These are phyloP conservation scores for Didymellaceae sp. DNA, from an alignment of 2,329 filamentous ascomycete genomes.

Conservation along the genomic window DNA sequence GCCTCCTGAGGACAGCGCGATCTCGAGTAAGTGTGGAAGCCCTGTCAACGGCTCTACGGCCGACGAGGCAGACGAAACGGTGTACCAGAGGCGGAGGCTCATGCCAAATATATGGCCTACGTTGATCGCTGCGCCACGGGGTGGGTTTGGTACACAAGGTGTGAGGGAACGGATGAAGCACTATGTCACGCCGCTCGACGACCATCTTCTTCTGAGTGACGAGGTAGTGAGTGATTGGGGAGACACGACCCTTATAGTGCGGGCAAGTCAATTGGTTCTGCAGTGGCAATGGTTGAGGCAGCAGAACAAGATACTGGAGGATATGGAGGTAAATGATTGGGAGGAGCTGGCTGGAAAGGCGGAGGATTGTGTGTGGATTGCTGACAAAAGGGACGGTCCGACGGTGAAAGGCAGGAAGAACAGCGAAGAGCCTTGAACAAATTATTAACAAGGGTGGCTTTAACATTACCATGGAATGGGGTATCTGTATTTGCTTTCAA, in stretches of 20 bases:
- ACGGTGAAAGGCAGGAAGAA: neutral
- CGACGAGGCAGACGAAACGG: neutral
- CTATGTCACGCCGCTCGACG: constrained; percentile 36
- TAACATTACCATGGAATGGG: neutral
- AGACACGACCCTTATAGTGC: constrained; percentile 11
- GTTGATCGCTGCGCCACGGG: constrained; percentile 26
- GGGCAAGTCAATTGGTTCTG: constrained; percentile 22
- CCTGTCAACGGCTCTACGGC: neutral
- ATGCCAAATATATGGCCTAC: constrained; percentile 34
- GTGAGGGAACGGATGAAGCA: constrained; percentile 39
- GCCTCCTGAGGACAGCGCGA: neutral
- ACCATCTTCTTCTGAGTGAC: constrained; percentile 29
- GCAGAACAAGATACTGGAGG: constrained; percentile 31
- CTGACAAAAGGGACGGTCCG: constrained; percentile 19
- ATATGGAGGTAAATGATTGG: constrained; percentile 35
- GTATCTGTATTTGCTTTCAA: too few species aligned
- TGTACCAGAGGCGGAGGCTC: constrained; percentile 7
- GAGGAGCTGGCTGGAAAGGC: constrained; percentile 30
- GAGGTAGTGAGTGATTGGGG: constrained; percentile 27
- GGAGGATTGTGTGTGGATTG: constrained; percentile 39
- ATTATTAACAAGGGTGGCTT: neutral
- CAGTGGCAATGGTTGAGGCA: constrained; percentile 41
- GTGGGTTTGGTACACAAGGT: constrained; percentile 24
- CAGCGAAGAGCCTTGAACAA: neutral
- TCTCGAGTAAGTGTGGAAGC: neutral